phyloP scores from a whole-genome alignment of 2,329 filamentous ascomycete species.

The Akanthomyces dipterigenus region DNA sequence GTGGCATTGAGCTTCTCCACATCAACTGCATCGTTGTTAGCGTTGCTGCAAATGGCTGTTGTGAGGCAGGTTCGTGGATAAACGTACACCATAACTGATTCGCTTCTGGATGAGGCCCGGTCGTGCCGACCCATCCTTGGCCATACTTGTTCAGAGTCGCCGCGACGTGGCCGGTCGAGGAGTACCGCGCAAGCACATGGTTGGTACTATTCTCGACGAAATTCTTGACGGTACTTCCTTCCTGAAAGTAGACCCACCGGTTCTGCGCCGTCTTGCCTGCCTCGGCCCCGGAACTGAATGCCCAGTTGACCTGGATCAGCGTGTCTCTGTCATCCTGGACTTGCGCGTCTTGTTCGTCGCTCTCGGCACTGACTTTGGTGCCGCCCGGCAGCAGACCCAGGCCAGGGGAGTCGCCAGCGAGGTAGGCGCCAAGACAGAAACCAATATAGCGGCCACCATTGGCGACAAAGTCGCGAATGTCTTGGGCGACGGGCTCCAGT shows the following conservation, averaged over 20 bases:
- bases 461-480: constrained; percentile 17
- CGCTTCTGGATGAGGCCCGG: constrained; percentile 22
- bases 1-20: constrained; percentile 16
- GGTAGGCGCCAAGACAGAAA: constrained; percentile 23
- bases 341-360: constrained; percentile 12
- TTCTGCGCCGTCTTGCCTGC: constrained; percentile 13
- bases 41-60: background rate
- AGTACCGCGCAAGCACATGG: constrained; percentile 18
- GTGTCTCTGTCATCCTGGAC: constrained; percentile 16
- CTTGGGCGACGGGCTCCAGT: constrained; percentile 11
- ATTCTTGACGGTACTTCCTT: constrained; percentile 18
- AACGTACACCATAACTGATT: constrained; percentile 20
- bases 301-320: constrained; percentile 21
- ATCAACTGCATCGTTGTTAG: constrained; percentile 5
- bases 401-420: constrained; percentile 19
- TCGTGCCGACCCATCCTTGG: constrained; percentile 19
- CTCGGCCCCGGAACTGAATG: constrained; percentile 12
- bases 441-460: constrained; percentile 21
- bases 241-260: constrained; percentile 22
- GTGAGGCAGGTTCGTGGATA: background rate
- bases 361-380: constrained; percentile 12
- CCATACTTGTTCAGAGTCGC: constrained; percentile 19
- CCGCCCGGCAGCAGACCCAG: constrained; percentile 17
- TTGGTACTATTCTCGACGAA: background rate
- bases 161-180: constrained; percentile 18